Percentiles rank a stretch among this genome's conserved stretches.
Evolutionary conservation across 2,329 filamentous ascomycete genomes (phyloP).

Genomic region (Zalaria sp.): DNA sequence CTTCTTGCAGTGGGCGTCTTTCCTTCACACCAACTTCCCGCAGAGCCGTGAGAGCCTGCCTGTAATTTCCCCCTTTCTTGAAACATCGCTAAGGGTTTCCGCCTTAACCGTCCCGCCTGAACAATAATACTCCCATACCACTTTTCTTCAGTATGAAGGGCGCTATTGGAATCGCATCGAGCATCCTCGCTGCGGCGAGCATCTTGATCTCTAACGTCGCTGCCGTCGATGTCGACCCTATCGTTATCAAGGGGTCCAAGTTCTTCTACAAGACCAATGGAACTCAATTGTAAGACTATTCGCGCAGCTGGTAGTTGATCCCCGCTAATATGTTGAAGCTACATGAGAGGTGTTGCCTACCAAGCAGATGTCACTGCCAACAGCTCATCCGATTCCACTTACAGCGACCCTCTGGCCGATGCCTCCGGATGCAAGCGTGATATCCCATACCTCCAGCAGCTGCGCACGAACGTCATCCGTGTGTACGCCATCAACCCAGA

Average conservation of each 20-base stretch:
- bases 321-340: constrained; percentile 30
- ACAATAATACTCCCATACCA: not conserved
- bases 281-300: constrained; percentile 48
- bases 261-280: constrained; percentile 82
- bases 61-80: not conserved
- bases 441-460: constrained; percentile 61
- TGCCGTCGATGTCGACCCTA: constrained; percentile 44
- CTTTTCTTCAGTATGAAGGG: constrained; percentile 2
- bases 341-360: constrained; percentile 89
- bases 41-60: not conserved
- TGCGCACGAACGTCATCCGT: constrained; percentile 85
- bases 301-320: not conserved
- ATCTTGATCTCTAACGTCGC: constrained; percentile 34
- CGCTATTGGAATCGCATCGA: constrained; percentile 28
- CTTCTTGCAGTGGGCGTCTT: not conserved
- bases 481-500: constrained; percentile 84
- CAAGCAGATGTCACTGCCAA: constrained; percentile 54
- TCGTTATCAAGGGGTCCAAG: constrained; percentile 65
- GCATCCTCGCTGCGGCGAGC: constrained; percentile 35
- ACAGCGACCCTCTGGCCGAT: constrained; percentile 73
- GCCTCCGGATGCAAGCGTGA: constrained; percentile 63
- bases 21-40: not conserved
- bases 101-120: not conserved
- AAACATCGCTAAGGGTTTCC: not conserved
- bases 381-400: constrained; percentile 39